Evolutionary conservation across 148 eudicot genomes (phyloP), one percentile per base, ranked within the genome.

Genomic region (Salicornia ramosissima): DNA sequence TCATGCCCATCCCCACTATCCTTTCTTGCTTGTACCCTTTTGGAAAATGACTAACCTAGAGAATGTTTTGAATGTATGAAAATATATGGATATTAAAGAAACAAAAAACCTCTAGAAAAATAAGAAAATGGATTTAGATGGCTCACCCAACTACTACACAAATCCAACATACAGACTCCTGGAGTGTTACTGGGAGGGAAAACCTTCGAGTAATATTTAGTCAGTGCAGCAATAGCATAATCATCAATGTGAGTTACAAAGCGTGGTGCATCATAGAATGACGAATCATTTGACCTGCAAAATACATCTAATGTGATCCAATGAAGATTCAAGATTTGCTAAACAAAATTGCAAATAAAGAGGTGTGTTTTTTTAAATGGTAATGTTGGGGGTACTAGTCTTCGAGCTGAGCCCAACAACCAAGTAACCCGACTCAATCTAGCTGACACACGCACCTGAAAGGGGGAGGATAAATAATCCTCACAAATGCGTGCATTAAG

Each of bases 81-180:
- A 39, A 56, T n/a, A 58, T 33, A 34, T 24, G 49, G 2, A 24
- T n/a, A n/a, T 45, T 30, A 28, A 12, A 34, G 30, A 21, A 25
- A 33, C 30, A 13, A 47, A 29, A 22, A 64, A 26, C 40, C 8
- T 28, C 10, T 15, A 33, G 63, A 61, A 10, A 13, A 59, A 21
- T 33, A 39, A 12, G 43, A 25, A 51, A 14, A 16, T 36, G 49
- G 51, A 69, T 19, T 43, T 3, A 53, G 40, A 73, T 55, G 15
- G 62, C 93, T 82, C 74, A 94, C 97, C 99, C 99, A 94, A 79
- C 99, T 94, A 78, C 97, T 94, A 73, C 99, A 94, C 92, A 94
- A 79, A 78, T 94, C 99, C 69, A 94, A 84, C 40, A 94, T 68
- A 70, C 93, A 88, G 71, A 94, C 79, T 65, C 97, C 99, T 14